These are phyloP conservation scores for Takashimella koratensis DNA, from an alignment of 1,284 basidiomycete genomes.

Conservation along the genomic window DNA sequence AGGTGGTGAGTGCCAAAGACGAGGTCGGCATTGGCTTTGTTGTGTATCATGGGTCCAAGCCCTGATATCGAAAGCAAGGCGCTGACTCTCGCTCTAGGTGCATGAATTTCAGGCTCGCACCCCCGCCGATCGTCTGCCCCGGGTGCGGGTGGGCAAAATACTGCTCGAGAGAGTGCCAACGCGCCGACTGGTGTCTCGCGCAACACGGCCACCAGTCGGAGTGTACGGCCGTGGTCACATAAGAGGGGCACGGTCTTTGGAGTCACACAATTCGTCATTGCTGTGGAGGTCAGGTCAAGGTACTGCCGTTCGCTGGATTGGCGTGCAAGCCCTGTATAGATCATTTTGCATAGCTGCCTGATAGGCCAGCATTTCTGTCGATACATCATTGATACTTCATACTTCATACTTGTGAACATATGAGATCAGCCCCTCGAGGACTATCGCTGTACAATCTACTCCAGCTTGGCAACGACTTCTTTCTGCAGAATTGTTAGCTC, in stretches of 20 bases:
- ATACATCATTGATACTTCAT: no score
- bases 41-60: no score
- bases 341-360: no score
- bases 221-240: constrained; percentile 12
- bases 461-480: background rate
- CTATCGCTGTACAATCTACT: background rate
- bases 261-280: no score
- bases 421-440: no score
- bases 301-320: no score
- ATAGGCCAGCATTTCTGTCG: no score
- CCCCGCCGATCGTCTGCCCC: constrained; percentile 20
- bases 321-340: no score
- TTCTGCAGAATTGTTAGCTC: background rate
- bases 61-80: background rate
- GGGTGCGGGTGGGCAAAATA: constrained; percentile 43
- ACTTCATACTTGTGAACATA: no score
- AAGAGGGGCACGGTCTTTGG: no score
- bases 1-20: constrained; percentile 38
- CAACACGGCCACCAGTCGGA: constrained; percentile 35
- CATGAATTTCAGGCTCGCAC: constrained; percentile 26
- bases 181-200: constrained; percentile 34
- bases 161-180: constrained; percentile 44
- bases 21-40: no score
- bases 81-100: constrained; percentile 23
- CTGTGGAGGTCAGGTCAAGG: no score